Base-by-base conservation (phyloP, 208 protist genomes). In the Crithidia acanthocephali region DNA sequence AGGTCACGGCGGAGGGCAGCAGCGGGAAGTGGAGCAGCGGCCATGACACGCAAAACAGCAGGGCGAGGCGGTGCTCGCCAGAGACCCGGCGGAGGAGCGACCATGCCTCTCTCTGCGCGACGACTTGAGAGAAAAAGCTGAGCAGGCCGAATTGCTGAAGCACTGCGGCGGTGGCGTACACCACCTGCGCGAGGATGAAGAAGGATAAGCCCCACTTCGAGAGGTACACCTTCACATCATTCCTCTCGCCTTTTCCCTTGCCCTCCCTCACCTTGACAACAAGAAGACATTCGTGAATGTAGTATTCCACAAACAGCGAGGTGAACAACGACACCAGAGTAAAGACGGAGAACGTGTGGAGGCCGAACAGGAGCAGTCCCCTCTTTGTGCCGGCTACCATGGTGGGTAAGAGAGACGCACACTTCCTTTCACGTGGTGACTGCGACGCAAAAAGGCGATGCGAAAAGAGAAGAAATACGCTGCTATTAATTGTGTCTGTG, bases 261-360 rank as follows among this genome's bases (percentile, higher is more conserved):
- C 1, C 23, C 27, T 25, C 23, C n/a, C 13, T 28, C 2, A 20
- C 48, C 3, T 68, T 55, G n/a, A 63, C 51, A 20, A 68, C 16
- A 22, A 78, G 48, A 20, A 78, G 51, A 13, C 55, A 72, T 3
- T 47, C 44, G 25, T 72, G 64, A 1, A 72, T 11, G 66, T 72
- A 78, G 51, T 68, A 78, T 48, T 78, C 72, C 3, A 55, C 47
- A 23, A 64, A 78, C n/a, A 78, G 35, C 11, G 72, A 25, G 8
- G 7, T 45, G 28, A 78, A 72, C 18, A 72, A 13, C 7, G 37
- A 27, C 15, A 32, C 20, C 23, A 78, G 40, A 8, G 50, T 16
- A 18, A 61, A 58, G 15, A 72, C 51, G 10, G 40, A n/a, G 28
- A 72, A 37, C 2, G 37, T 45, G 52, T 72, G 65, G 0, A 52